Evolutionary conservation across 2,329 filamentous ascomycete species (phyloP), one percentile per base, ranked within the genome.

Genomic region (Stagonosporopsis chrysanthemi): DNA sequence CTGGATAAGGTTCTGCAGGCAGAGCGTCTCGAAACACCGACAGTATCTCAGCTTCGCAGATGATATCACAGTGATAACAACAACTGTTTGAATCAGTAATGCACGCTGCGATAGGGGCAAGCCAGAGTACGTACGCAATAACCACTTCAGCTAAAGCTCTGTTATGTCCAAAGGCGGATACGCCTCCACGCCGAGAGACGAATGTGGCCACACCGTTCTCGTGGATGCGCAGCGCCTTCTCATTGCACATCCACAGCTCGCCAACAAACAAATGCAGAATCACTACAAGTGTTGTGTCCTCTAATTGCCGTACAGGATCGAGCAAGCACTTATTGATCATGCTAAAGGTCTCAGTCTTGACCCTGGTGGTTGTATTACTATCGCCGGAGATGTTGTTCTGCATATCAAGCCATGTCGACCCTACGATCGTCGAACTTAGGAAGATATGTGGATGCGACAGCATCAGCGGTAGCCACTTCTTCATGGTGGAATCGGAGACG

Each of bases 241-340:
- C 72, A 24, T 73, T 65, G 39, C 66, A 69, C n/a, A 52, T 66
- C 65, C 68, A 71, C 61, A 73, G 68, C 42, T 75, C 71, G 2
- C 70, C 68, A 5, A 59, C 67, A 3, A 76, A 46, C 2, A 75
- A 47, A 45, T 75, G 70, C 1, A 74, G 24, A 8, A 75, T 70
- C 29, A 70, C 54, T 24, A 70, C 65, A 8, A 76, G 62, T 0
- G 72, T 75, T 12, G 62, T 45, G 41, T 73, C 68, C 4, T 69
- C 56, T 6, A 58, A 54, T 22, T 63, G 56, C 4, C 45, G 53
- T 1, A 14, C 49, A 5, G 61, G 28, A 15, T 62, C 23, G 0
- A 22, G 42, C 4, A 75, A 52, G 12, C 69, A 60, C 23, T 67
- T 52, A 17, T 68, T 72, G 52, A 74, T 61, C 60, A 68, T 72